Percentiles rank a stretch among this genome's conserved stretches.
phyloP scores from a whole-genome alignment of 2,329 filamentous ascomycete genomes.

The Rhynchosporium agropyri region DNA sequence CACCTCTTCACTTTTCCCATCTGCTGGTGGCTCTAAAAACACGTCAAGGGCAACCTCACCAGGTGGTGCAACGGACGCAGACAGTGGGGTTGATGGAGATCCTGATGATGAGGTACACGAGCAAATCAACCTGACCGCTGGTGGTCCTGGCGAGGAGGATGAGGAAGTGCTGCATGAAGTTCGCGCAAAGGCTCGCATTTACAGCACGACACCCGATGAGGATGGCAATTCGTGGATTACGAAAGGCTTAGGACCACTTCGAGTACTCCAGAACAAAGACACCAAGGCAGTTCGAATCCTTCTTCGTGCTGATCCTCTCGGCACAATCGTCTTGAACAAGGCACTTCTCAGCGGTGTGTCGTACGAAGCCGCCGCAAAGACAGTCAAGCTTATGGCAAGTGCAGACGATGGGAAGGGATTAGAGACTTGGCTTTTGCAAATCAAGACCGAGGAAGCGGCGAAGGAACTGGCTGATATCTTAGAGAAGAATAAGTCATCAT shows the following conservation, averaged over 20 bases:
- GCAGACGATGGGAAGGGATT: constrained; percentile 60
- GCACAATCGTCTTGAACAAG: constrained; percentile 74
- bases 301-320: constrained; percentile 73
- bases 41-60: constrained; percentile 42
- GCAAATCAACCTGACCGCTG: constrained; percentile 70
- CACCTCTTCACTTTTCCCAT: constrained; percentile 39
- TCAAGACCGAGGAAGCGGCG: constrained; percentile 60
- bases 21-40: constrained; percentile 35
- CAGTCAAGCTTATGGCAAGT: constrained; percentile 60
- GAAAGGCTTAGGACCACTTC: constrained; percentile 71
- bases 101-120: constrained; percentile 63
- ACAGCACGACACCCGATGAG: constrained; percentile 51
- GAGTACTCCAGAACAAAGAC: constrained; percentile 72
- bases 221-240: constrained; percentile 65
- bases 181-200: constrained; percentile 69
- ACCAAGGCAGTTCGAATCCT: constrained; percentile 69
- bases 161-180: constrained; percentile 72
- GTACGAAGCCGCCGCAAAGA: constrained; percentile 65
- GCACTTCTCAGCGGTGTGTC: constrained; percentile 60
- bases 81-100: constrained; percentile 36
- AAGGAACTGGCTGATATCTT: constrained; percentile 50
- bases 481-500: constrained; percentile 51
- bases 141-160: constrained; percentile 69
- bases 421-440: constrained; percentile 72
- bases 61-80: constrained; percentile 40